Evolutionary conservation across 2,329 filamentous ascomycete species (phyloP).

Genomic region (Purpureocillium takamizusanense): DNA sequence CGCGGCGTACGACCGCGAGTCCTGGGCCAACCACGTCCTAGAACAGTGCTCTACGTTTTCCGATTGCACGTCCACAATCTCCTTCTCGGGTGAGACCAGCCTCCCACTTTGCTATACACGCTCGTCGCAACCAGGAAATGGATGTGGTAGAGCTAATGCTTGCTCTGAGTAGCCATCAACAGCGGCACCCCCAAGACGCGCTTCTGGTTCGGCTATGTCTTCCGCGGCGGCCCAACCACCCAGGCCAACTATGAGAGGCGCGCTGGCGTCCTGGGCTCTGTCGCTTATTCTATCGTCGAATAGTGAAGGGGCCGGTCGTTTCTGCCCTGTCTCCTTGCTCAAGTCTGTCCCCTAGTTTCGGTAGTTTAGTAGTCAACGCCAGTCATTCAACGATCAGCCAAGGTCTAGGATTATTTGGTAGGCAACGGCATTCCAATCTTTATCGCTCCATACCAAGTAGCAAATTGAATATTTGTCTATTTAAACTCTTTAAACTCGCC

Average conservation of each 20-base stretch:
- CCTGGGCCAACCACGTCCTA: slow-evolving; percentile 2
- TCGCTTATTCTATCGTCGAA: not conserved
- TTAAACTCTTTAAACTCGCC: no score
- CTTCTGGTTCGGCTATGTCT: slow-evolving; percentile 5
- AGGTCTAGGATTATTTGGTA: no score
- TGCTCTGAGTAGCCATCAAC: slow-evolving; percentile 3
- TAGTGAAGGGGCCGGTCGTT: no score
- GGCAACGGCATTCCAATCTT: no score
- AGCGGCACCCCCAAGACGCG: slow-evolving; percentile 2
- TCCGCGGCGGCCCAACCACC: slow-evolving; percentile 2
- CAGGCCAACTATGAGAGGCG: not conserved
- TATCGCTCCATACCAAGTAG: no score
- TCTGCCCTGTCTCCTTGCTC: no score
- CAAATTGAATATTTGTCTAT: no score
- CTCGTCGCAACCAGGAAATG: not conserved
- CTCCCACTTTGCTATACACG: not conserved
- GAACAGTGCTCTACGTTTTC: not conserved
- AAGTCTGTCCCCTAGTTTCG: no score
- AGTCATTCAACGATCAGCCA: no score
- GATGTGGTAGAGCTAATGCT: not conserved
- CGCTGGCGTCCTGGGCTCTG: not conserved
- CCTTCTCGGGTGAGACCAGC: slow-evolving; percentile 1
- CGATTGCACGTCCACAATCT: not conserved
- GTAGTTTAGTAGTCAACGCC: no score
- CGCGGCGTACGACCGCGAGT: not conserved